Base-by-base conservation (phyloP, 768 basidiomycete genomes). In the Imleria badia region DNA sequence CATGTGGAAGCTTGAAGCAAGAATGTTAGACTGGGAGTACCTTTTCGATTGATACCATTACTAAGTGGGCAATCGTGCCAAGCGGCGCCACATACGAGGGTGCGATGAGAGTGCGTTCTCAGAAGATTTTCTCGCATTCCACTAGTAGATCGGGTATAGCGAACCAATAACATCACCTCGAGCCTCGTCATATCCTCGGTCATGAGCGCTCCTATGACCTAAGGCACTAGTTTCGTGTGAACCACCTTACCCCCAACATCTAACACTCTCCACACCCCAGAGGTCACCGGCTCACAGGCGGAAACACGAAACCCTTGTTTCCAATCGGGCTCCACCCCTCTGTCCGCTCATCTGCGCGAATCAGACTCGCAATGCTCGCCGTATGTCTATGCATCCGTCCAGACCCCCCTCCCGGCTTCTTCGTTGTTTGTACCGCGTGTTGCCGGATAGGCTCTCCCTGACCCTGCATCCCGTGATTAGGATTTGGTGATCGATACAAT, bases 311-410 rank as follows among this genome's bases (percentile, higher is more conserved):
- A 0, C 75, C 72, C 46, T 77, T 75, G 26, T 75, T 77, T 66
- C 78, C 61, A 51, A 89, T 84, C 7, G 87, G 85, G 69, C 88
- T 90, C 90, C 89, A 91, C 2, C 87, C 89, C 60, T 90, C 91
- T 64, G 87, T 52, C 22, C 88, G 72, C 62, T 92, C 88, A 36
- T 90, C 87, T 6, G 85, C 81, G 10, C 89, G 77, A 51, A 92
- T 90, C 55, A 92, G 71, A 65, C 88, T 91, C 13, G 86, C 89
- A 58, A 93, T 93, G 59, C 87, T 90, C 20, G 91, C 91, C 2
- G 90, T 92, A 66, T 92, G 91, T 34, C 81, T 74, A 69, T 92
- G 91, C 30, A 76, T 79, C 59, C 77, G 77, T 47, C 59, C 68
- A 54, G 20, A n/a, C 20, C 23, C 23, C 10, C 33, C 36, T 14